A percentile compares a stretch with the other conserved stretches of the same genome.
Evolutionary conservation across 345 rosid genomes (phyloP).

Genomic region (Aurinia saxatilis): DNA sequence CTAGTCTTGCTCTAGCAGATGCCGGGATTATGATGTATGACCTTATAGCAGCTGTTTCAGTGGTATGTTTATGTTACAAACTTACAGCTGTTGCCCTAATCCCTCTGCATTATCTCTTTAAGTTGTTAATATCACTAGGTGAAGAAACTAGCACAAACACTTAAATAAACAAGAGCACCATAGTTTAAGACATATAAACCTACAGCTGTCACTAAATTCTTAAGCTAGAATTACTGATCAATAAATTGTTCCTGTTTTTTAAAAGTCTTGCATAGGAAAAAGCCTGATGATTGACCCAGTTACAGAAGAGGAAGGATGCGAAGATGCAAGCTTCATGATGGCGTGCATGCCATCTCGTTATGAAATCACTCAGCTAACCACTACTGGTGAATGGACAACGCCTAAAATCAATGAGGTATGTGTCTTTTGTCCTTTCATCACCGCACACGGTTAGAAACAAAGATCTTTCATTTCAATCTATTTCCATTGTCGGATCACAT

Average conservation of each 20-base stretch:
- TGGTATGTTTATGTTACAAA: conserved; percentile 38
- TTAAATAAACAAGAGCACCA: no score
- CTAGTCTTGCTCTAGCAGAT: conserved; percentile 95
- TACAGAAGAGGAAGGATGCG: neutral
- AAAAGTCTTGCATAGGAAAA: conserved; percentile 66
- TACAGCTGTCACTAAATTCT: neutral
- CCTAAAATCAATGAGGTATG: conserved; percentile 72
- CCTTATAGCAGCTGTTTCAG: conserved; percentile 83
- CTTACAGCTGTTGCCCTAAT: neutral
- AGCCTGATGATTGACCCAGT: conserved; percentile 77
- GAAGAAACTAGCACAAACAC: no score
- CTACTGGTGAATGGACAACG: conserved; percentile 87
- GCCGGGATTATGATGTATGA: conserved; percentile 97
- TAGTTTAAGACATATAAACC: no score
- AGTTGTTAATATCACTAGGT: no score
- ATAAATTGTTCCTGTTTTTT: conserved; percentile 2
- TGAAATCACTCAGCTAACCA: conserved; percentile 2
- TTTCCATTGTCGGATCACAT: neutral
- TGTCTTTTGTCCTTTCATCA: neutral
- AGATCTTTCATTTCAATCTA: neutral
- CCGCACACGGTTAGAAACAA: neutral
- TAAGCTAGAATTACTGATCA: neutral
- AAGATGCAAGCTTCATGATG: conserved; percentile 80
- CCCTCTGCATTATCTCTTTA: neutral
- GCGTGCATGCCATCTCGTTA: conserved; percentile 55